Evolutionary conservation across 306 rosid genomes (phyloP).

Genomic region (Herpetospermum pedunculosum): DNA sequence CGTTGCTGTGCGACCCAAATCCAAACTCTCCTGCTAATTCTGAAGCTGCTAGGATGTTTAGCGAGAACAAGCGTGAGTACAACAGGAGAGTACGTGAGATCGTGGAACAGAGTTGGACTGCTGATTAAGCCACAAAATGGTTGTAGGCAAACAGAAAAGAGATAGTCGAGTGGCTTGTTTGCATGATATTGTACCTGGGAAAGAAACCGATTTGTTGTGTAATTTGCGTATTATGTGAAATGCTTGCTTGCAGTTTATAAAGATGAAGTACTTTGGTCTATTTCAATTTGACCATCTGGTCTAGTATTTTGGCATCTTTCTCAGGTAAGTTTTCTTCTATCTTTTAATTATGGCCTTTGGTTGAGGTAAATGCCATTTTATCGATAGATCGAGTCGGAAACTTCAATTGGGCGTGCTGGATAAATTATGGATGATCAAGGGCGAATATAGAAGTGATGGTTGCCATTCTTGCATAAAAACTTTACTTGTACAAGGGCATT

Average conservation of each 20-base stretch:
- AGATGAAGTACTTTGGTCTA: slow-evolving; percentile 8
- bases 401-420: background rate
- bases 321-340: background rate
- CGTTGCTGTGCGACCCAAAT: slow-evolving; percentile 94
- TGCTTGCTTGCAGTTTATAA: slow-evolving; percentile 40
- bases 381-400: background rate
- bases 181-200: slow-evolving; percentile 33
- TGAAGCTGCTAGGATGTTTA: slow-evolving; percentile 96
- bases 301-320: slow-evolving; percentile 9
- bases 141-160: slow-evolving; percentile 21
- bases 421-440: background rate
- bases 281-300: background rate
- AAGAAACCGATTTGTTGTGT: slow-evolving; percentile 20
- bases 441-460: background rate
- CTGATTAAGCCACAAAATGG: slow-evolving; percentile 47
- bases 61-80: slow-evolving; percentile 94
- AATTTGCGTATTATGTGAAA: slow-evolving; percentile 13
- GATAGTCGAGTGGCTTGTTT: slow-evolving; percentile 33
- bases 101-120: slow-evolving; percentile 99
- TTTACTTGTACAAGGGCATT: background rate
- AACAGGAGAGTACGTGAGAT: slow-evolving; percentile 78
- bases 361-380: background rate
- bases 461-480: background rate
- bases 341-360: background rate
- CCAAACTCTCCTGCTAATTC: slow-evolving; percentile 98